These are phyloP conservation scores for Zasmidium cellare DNA, from an alignment of 2,329 filamentous ascomycete species.

Conservation along the genomic window DNA sequence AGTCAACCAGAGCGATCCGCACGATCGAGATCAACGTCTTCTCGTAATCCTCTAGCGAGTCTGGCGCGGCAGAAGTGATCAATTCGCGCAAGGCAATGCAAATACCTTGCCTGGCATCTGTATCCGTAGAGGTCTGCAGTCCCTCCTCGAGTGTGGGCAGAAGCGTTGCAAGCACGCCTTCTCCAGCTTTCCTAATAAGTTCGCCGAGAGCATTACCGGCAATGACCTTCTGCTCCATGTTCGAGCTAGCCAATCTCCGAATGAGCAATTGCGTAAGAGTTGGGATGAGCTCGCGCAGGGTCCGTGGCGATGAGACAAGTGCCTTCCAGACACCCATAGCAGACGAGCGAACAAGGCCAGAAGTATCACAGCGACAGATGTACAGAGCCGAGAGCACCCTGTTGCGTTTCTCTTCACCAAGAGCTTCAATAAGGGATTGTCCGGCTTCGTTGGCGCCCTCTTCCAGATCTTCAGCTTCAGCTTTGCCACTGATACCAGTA, in stretches of 20 bases:
- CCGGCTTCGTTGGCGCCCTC: constrained; percentile 83
- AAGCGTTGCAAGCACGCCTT: constrained; percentile 83
- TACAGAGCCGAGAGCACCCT: constrained; percentile 96
- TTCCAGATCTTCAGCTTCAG: constrained; percentile 75
- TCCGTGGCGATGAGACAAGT: constrained; percentile 85
- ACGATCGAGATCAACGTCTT: constrained; percentile 94
- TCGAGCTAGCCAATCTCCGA: constrained; percentile 86
- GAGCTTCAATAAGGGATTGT: constrained; percentile 86
- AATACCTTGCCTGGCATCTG: constrained; percentile 93
- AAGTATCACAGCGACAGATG: constrained; percentile 96
- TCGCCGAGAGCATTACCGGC: constrained; percentile 95
- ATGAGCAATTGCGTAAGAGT: constrained; percentile 95
- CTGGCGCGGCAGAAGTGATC: constrained; percentile 82
- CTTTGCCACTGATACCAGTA: constrained; percentile 82
- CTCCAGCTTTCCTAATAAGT: constrained; percentile 93
- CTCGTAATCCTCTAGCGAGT: constrained; percentile 90
- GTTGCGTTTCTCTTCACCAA: constrained; percentile 95
- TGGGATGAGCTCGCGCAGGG: constrained; percentile 91
- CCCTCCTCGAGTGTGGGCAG: constrained; percentile 91
- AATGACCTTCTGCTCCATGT: constrained; percentile 98
- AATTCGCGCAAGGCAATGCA: constrained; percentile 94
- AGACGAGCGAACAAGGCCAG: constrained; percentile 82
- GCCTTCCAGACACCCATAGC: constrained; percentile 97
- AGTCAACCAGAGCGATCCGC: constrained; percentile 86
- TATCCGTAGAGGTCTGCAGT: constrained; percentile 81